These are phyloP conservation scores for Boletus patriciae DNA, from an alignment of 768 basidiomycete species.

Conservation along the genomic window DNA sequence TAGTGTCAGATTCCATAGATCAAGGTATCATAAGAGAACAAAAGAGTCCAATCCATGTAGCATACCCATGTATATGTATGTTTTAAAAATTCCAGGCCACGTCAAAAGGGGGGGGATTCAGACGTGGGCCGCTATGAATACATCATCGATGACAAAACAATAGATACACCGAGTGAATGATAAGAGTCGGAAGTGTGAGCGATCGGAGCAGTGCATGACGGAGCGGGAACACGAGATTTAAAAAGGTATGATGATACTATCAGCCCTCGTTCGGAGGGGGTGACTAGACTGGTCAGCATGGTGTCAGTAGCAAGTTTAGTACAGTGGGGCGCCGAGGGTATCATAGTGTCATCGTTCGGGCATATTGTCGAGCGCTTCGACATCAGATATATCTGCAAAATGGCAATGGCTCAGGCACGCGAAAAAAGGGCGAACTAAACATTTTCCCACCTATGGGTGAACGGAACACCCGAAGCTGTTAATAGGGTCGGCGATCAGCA, in stretches of 20 bases:
- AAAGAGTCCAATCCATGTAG: background rate
- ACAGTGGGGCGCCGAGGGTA: background rate
- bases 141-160: conserved; percentile 19
- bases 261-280: background rate
- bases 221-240: background rate
- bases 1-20: conserved; percentile 5
- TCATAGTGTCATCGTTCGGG: conserved; percentile 19
- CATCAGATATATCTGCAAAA: conserved; percentile 29
- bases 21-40: background rate
- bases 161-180: conserved; percentile 20
- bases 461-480: conserved; percentile 30
- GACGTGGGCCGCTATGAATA: conserved; percentile 17
- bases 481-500: conserved; percentile 7
- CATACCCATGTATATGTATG: conserved; percentile 8
- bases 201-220: conserved; percentile 10
- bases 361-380: conserved; percentile 25
- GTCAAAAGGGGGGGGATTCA: background rate
- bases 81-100: background rate
- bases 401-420: conserved; percentile 5
- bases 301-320: background rate
- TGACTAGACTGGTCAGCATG: background rate
- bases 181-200: conserved; percentile 11
- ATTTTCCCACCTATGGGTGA: conserved; percentile 33
- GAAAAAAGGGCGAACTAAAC: background rate
- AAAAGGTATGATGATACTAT: background rate